phyloP scores from a whole-genome alignment of 345 rosid species.

The Dipteronia dyeriana region DNA sequence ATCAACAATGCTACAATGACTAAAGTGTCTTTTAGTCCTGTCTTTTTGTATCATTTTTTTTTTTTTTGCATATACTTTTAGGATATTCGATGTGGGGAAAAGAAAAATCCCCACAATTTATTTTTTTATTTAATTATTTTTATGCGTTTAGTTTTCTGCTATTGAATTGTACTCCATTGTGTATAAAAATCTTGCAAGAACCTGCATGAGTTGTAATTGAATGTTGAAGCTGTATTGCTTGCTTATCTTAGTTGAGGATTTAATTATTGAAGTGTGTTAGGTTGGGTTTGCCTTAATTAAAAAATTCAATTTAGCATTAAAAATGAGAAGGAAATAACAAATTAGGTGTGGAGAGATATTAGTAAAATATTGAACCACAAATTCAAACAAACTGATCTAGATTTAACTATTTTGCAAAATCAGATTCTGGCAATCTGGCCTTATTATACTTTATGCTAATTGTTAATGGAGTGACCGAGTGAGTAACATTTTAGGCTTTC shows the following conservation, averaged over 20 bases:
- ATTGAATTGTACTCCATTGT: neutral
- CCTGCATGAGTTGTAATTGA: conserved; percentile 3
- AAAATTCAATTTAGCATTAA: neutral
- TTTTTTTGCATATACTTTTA: conserved; percentile 24
- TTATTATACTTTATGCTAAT: neutral
- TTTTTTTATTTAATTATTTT: neutral
- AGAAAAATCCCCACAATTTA: conserved; percentile 10
- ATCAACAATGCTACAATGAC: conserved; percentile 32
- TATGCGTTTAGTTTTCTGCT: neutral
- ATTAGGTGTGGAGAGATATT: too few species aligned
- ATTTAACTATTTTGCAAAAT: neutral
- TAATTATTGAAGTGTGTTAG: neutral
- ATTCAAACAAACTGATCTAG: neutral
- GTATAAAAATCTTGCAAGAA: neutral
- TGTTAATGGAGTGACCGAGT: neutral
- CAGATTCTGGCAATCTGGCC: neutral
- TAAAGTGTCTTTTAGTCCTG: conserved; percentile 15
- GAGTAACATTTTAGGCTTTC: neutral
- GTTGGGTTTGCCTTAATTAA: neutral
- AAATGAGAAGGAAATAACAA: neutral
- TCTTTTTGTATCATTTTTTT: neutral
- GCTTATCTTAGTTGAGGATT: neutral
- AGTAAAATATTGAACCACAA: neutral
- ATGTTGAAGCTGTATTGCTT: neutral
- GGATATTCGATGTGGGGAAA: conserved; percentile 19